These are phyloP conservation scores for Penicillium occitanis DNA, from an alignment of 2,329 filamentous ascomycete genomes.

Conservation along the genomic window DNA sequence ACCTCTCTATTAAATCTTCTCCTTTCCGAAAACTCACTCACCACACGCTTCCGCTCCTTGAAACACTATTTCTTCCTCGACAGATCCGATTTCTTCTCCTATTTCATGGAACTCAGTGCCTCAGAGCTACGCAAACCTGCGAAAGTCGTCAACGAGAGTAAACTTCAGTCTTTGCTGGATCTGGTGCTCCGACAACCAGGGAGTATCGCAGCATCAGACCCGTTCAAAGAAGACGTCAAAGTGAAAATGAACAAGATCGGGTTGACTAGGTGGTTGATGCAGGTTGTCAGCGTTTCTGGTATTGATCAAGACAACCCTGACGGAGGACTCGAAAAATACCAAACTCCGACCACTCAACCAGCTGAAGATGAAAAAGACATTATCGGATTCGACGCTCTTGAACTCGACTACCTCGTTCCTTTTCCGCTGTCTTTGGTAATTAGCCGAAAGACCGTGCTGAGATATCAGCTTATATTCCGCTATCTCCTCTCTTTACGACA, in stretches of 20 bases:
- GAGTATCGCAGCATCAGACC: slow-evolving; percentile 87
- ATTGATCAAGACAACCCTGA: slow-evolving; percentile 77
- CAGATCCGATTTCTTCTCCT: slow-evolving; percentile 95
- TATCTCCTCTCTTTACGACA: slow-evolving; percentile 88
- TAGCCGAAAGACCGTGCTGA: slow-evolving; percentile 91
- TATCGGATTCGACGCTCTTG: slow-evolving; percentile 84
- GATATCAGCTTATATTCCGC: slow-evolving; percentile 93
- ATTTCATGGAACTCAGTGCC: slow-evolving; percentile 88
- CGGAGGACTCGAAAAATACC: slow-evolving; percentile 66
- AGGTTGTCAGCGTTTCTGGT: slow-evolving; percentile 93
- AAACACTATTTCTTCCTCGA: slow-evolving; percentile 99
- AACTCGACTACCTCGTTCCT: slow-evolving; percentile 90
- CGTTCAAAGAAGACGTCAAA: slow-evolving; percentile 97
- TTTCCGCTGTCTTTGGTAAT: slow-evolving; percentile 96
- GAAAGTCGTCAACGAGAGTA: slow-evolving; percentile 83
- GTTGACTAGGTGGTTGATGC: slow-evolving; percentile 89
- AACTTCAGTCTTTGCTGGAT: slow-evolving; percentile 93
- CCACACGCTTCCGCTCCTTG: slow-evolving; percentile 79
- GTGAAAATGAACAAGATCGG: slow-evolving; percentile 95
- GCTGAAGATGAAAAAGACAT: slow-evolving; percentile 79
- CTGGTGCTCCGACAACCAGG: slow-evolving; percentile 94
- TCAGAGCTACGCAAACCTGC: slow-evolving; percentile 89
- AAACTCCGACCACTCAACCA: slow-evolving; percentile 66
- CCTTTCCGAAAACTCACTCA: slow-evolving; percentile 87
- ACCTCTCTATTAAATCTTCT: slow-evolving; percentile 87